phyloP scores from a whole-genome alignment of 1,284 basidiomycete species.

The Trichosporon ovoides region DNA sequence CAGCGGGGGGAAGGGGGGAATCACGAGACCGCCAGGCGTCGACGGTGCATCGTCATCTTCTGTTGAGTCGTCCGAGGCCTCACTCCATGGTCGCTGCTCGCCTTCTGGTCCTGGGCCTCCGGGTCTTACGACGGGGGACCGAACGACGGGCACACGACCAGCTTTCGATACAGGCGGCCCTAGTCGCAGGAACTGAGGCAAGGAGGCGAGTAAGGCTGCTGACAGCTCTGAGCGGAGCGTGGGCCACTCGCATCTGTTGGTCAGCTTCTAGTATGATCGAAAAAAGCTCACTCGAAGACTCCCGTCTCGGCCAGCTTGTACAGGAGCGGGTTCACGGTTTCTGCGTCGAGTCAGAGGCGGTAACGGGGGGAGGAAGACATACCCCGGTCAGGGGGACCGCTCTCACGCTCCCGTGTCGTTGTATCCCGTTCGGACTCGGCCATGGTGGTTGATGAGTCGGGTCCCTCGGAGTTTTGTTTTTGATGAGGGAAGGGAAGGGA shows the following conservation, averaged over 20 bases:
- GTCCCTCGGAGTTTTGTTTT: too few species aligned
- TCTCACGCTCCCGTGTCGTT: not conserved
- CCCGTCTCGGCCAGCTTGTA: slow-evolving; percentile 66
- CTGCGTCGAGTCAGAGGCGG: slow-evolving; percentile 2
- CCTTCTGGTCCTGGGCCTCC: not conserved
- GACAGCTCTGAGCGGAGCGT: slow-evolving; percentile 55
- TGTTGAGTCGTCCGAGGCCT: slow-evolving; percentile 12
- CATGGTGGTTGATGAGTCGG: too few species aligned
- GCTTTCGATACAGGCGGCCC: slow-evolving; percentile 11
- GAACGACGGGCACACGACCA: slow-evolving; percentile 2
- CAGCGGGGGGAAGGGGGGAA: slow-evolving; percentile 70
- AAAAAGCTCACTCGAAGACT: slow-evolving; percentile 60
- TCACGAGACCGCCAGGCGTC: slow-evolving; percentile 60
- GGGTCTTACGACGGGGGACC: not conserved
- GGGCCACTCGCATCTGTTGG: slow-evolving; percentile 64
- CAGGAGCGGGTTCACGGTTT: slow-evolving; percentile 56
- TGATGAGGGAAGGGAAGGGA: too few species aligned
- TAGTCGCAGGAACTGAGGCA: slow-evolving; percentile 22
- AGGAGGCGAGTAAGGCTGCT: slow-evolving; percentile 20
- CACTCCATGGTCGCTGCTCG: not conserved
- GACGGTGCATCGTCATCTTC: slow-evolving; percentile 34
- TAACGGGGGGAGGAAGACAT: not conserved
- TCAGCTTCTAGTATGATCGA: not conserved
- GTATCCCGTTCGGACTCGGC: not conserved
- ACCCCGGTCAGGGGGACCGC: slow-evolving; percentile 12